Evolutionary conservation across 192 early-diverging fungal genomes (phyloP).

Genomic region (Spizellomyces sp.): DNA sequence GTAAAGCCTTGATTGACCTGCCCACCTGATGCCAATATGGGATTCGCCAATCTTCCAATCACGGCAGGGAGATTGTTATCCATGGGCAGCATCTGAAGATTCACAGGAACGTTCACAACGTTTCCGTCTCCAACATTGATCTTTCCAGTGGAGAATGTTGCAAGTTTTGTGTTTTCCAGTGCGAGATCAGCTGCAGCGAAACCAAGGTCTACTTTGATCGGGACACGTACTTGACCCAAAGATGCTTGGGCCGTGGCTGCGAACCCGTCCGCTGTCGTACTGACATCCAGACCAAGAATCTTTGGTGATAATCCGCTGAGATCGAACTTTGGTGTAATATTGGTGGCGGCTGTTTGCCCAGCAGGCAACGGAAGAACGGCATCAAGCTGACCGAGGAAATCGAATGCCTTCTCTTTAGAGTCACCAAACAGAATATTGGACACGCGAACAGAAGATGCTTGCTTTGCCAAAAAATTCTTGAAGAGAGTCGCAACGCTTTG

Average conservation of each 20-base stretch:
- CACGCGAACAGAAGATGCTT: slow-evolving; percentile 13
- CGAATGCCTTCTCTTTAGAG: slow-evolving; percentile 10
- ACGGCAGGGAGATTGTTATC: slow-evolving; percentile 5
- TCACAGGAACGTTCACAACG: slow-evolving; percentile 8
- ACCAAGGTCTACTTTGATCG: slow-evolving; percentile 22
- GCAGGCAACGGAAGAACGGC: slow-evolving; percentile 10
- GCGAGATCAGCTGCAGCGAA: slow-evolving; percentile 16
- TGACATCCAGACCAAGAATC: slow-evolving; percentile 7
- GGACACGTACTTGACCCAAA: slow-evolving; percentile 1
- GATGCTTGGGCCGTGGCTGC: slow-evolving; percentile 7
- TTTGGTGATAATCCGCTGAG: not conserved
- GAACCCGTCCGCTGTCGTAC: slow-evolving; percentile 18
- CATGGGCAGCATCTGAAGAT: slow-evolving; percentile 21
- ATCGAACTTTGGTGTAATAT: not conserved
- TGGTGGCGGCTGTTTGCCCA: not conserved
- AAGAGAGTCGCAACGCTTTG: slow-evolving; percentile 16
- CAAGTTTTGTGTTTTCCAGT: slow-evolving; percentile 14
- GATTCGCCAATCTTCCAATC: slow-evolving; percentile 14
- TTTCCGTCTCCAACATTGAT: slow-evolving; percentile 13
- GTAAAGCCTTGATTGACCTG: too few species aligned
- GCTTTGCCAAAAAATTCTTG: slow-evolving; percentile 15
- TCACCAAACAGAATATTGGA: slow-evolving; percentile 17
- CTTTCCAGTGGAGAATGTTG: slow-evolving; percentile 10
- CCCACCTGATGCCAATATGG: slow-evolving; percentile 6
- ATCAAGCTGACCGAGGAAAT: slow-evolving; percentile 13